These are phyloP conservation scores for Trichosporon sp. DNA, from an alignment of 1,284 basidiomycete genomes.

Conservation along the genomic window DNA sequence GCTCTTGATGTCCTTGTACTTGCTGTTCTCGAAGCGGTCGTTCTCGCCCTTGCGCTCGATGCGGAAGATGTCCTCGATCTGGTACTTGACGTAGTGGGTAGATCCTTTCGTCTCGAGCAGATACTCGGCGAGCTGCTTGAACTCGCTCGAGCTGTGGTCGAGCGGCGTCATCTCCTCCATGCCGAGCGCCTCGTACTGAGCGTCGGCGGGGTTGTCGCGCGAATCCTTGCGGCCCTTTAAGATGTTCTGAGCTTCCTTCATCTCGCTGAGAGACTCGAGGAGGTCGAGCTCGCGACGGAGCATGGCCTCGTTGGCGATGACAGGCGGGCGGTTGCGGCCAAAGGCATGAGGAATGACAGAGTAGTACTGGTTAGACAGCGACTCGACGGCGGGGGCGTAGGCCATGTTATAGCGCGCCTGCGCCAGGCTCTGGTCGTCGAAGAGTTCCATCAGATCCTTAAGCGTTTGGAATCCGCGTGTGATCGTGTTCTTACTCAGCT, in stretches of 20 bases:
- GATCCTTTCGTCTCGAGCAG: conserved; percentile 57
- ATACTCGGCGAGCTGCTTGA: conserved; percentile 55
- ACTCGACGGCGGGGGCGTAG: conserved; percentile 49
- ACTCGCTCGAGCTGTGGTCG: conserved; percentile 53
- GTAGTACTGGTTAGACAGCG: conserved; percentile 52
- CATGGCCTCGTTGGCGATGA: conserved; percentile 50
- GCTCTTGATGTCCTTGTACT: conserved; percentile 52
- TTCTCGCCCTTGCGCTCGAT: conserved; percentile 57
- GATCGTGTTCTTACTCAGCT: conserved; percentile 38
- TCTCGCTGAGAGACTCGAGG: conserved; percentile 58
- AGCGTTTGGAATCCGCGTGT: conserved; percentile 17
- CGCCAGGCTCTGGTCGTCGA: conserved; percentile 54
- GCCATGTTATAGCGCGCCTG: conserved; percentile 22
- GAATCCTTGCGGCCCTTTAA: conserved; percentile 52
- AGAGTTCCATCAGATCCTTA: conserved; percentile 56
- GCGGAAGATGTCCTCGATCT: conserved; percentile 56
- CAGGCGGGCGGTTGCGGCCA: conserved; percentile 55
- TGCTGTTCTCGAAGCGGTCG: conserved; percentile 56
- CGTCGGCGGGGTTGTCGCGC: conserved; percentile 55
- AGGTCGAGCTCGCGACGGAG: conserved; percentile 62
- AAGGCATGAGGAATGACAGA: conserved; percentile 64
- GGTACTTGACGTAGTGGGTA: conserved; percentile 48
- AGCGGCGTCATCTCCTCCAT: conserved; percentile 59
- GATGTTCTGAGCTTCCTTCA: conserved; percentile 61
- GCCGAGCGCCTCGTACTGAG: conserved; percentile 57